Base-by-base conservation (phyloP, 2,329 filamentous ascomycete genomes). In the Ophiocordyceps camponoti-leonardi region DNA sequence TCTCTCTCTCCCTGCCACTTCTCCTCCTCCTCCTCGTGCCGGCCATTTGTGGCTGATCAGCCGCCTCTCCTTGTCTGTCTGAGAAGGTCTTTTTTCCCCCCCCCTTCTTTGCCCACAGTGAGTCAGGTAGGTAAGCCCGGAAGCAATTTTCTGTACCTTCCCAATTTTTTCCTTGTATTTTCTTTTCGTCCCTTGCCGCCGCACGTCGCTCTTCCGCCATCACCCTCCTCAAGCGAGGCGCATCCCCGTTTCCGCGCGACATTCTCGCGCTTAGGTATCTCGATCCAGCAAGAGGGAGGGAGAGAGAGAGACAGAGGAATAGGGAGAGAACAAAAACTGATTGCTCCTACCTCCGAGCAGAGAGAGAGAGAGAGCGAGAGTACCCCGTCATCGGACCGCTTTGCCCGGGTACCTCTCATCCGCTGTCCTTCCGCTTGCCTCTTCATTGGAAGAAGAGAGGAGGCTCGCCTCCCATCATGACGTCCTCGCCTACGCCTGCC, bases 401-500 rank as follows among this genome's bases (percentile, higher is more conserved):
- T 39, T 19, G 35, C 35, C 35, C 18, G n/a, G 35, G 13, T 8
- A 33, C 4, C 35, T 18, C 10, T 8, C 18, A 18, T 11, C 35
- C 7, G 11, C 35, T 19, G 31, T 33, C 31, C 31, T 33, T 33
- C 31, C 5, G 30, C 31, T 33, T 10, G 31, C 31, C 31, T 33
- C 31, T 33, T 28, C 31, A 2, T 2, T 18, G 35, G 18, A 39
- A 18, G 18, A 8, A 39, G 35, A 39, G 4, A 39, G 18, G 35
- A 39, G n/a, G 18, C 18, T 23, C 16, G 13, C 23, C 16, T 22
- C 23, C 16, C 23, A 23, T 45, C 56, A 67, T 67, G 65, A 61
- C 63, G 51, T 56, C 60, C 49, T 62, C 61, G 44, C 61, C 62
- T 44, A 54, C 52, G 41, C 48, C 52, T 33, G 46, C 49, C 39